Percentiles rank a stretch among this genome's conserved stretches.
Evolutionary conservation across 129 eudicot species (phyloP).

Genomic region (Saussurea involucrata): DNA sequence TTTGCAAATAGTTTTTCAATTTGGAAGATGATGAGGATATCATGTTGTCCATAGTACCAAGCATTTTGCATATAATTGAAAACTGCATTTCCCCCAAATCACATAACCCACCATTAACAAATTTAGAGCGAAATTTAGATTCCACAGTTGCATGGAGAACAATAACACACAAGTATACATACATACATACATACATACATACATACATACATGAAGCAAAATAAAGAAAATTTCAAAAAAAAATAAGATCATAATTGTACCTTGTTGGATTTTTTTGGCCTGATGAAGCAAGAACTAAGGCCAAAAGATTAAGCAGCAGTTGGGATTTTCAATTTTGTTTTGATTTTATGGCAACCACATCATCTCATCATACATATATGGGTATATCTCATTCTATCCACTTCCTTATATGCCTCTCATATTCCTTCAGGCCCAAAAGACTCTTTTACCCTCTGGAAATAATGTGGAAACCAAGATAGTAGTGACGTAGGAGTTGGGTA

Average conservation of each 20-base stretch:
- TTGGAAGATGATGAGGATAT: not conserved
- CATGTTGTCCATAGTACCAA: not conserved
- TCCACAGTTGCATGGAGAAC: not conserved
- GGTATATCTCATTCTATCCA: slow-evolving; percentile 34
- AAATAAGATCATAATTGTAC: slow-evolving; percentile 5
- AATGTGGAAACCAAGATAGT: not conserved
- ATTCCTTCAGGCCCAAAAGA: slow-evolving; percentile 9
- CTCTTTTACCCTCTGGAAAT: slow-evolving; percentile 16
- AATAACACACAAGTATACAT: not conserved
- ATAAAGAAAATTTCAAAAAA: not conserved
- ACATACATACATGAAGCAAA: not conserved
- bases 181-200: not conserved
- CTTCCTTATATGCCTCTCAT: slow-evolving; percentile 33
- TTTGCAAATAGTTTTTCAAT: not conserved
- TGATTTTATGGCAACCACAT: slow-evolving; percentile 37
- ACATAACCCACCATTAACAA: slow-evolving; percentile 6
- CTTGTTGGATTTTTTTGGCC: slow-evolving; percentile 28
- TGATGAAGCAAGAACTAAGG: slow-evolving; percentile 5
- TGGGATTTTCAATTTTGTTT: slow-evolving; percentile 3
- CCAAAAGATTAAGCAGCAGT: slow-evolving; percentile 28
- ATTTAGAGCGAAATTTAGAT: not conserved
- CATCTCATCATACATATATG: slow-evolving; percentile 34
- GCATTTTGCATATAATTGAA: slow-evolving; percentile 3
- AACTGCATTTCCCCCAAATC: slow-evolving; percentile 16
- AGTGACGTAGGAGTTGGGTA: not conserved